phyloP scores from a whole-genome alignment of 73 alveolate genomes.

The Paramecium bursaria region DNA sequence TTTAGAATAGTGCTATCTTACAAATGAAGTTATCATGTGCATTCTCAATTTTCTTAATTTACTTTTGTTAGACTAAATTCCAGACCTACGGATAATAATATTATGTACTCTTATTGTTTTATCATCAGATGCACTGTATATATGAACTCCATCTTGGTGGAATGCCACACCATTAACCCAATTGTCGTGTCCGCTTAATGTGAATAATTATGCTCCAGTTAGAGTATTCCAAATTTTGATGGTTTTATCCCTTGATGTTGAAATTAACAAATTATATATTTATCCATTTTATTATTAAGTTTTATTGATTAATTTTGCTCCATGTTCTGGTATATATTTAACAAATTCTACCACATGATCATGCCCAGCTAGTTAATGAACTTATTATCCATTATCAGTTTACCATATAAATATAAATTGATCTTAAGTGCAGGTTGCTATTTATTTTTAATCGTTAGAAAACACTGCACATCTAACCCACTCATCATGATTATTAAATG shows the following conservation, averaged over 20 bases:
- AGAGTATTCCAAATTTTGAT: conserved; percentile 91
- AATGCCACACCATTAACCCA: conserved; percentile 92
- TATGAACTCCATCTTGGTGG: conserved; percentile 78
- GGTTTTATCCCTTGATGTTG: conserved; percentile 89
- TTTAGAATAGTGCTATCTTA: conserved; percentile 58
- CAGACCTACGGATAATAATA: conserved; percentile 1
- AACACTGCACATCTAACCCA: conserved; percentile 89
- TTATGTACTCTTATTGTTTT: conserved; percentile 81
- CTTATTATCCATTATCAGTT: conserved; percentile 69
- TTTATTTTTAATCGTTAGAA: conserved; percentile 75
- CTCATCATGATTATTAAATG: conserved; percentile 87
- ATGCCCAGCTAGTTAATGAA: conserved; percentile 78
- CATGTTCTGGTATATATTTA: conserved; percentile 71
- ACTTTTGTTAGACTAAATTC: conserved; percentile 60
- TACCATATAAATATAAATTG: conserved; percentile 88
- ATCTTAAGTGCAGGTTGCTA: conserved; percentile 88
- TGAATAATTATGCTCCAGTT: conserved; percentile 74
- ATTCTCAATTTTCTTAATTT: conserved; percentile 62
- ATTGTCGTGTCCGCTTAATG: conserved; percentile 92
- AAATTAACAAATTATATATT: conserved; percentile 78
- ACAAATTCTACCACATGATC: conserved; percentile 81
- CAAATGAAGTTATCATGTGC: conserved; percentile 69
- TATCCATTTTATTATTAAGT: conserved; percentile 63
- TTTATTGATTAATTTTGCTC: conserved; percentile 61
- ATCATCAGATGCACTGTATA: conserved; percentile 81